Conservation (phyloP, 148 eudicot species). For the Diospyros kaki region DNA sequence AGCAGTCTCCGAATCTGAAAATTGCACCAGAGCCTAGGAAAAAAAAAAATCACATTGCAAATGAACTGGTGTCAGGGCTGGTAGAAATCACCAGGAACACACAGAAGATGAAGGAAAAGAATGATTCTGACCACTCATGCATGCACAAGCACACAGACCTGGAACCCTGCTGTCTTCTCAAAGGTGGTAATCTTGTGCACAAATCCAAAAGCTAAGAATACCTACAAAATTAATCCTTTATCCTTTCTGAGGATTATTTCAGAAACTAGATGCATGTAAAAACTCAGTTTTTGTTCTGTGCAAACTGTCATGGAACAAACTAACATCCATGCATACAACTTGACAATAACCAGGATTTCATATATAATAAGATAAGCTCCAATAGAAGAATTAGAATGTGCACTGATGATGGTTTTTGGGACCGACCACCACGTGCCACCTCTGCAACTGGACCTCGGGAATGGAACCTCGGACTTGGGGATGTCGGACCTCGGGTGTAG, state of each 20-base stretch:
- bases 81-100: neutral
- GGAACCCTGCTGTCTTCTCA: conserved; percentile 99
- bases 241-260: conserved; percentile 3
- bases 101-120: neutral
- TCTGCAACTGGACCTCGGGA: no score
- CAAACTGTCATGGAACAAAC: neutral
- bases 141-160: conserved; percentile 43
- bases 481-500: no score
- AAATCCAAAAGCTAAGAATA: conserved; percentile 91
- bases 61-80: no score
- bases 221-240: conserved; percentile 40
- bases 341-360: no score
- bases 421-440: no score
- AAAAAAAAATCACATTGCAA: conserved; percentile 12
- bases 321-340: neutral
- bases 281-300: neutral
- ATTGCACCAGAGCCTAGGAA: conserved; percentile 97
- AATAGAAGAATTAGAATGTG: no score
- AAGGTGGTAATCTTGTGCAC: conserved; percentile 97
- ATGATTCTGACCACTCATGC: neutral
- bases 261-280: neutral
- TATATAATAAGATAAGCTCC: no score
- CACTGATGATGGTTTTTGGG: no score
- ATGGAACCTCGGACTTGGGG: no score
- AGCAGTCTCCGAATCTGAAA: conserved; percentile 89